Conservation (phyloP, 768 basidiomycete genomes). For the Rhizopogon vulgaris region DNA sequence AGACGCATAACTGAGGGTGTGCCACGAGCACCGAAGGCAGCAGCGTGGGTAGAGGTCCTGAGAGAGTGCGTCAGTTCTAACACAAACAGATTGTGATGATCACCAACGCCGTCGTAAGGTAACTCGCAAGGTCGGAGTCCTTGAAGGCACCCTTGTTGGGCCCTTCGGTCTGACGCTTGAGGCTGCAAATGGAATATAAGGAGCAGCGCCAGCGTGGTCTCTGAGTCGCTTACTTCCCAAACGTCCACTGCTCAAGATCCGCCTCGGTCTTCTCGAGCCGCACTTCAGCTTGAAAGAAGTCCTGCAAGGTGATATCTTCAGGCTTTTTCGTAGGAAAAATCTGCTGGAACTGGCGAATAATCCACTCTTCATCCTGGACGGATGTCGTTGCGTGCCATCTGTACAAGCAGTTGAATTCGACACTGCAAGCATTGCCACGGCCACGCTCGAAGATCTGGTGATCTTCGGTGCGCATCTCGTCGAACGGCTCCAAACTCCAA, state of each 20-base stretch:
- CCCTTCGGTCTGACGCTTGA: slow-evolving; percentile 55
- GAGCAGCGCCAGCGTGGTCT: not conserved
- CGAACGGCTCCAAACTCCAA: slow-evolving; percentile 76
- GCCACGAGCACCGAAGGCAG: slow-evolving; percentile 67
- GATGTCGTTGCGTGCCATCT: slow-evolving; percentile 84
- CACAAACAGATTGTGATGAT: not conserved
- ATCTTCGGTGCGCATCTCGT: slow-evolving; percentile 58
- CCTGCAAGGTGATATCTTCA: slow-evolving; percentile 38
- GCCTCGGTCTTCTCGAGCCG: slow-evolving; percentile 36
- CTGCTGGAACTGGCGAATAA: slow-evolving; percentile 39
- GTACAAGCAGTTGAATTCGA: slow-evolving; percentile 87
- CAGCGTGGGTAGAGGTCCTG: slow-evolving; percentile 69
- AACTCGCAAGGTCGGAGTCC: slow-evolving; percentile 62
- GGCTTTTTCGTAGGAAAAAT: slow-evolving; percentile 50
- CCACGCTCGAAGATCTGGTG: slow-evolving; percentile 72
- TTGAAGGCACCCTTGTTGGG: slow-evolving; percentile 36
- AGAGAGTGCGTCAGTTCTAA: not conserved
- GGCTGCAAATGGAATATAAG: slow-evolving; percentile 27
- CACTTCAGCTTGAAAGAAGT: slow-evolving; percentile 45
- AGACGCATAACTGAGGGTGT: slow-evolving; percentile 69
- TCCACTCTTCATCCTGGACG: slow-evolving; percentile 66
- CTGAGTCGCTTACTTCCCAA: slow-evolving; percentile 42
- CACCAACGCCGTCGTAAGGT: slow-evolving; percentile 64
- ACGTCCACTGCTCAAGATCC: slow-evolving; percentile 57
- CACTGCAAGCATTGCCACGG: slow-evolving; percentile 75